These are phyloP conservation scores for Albugo candida DNA, from an alignment of 352 stramenopile species.

Conservation along the genomic window DNA sequence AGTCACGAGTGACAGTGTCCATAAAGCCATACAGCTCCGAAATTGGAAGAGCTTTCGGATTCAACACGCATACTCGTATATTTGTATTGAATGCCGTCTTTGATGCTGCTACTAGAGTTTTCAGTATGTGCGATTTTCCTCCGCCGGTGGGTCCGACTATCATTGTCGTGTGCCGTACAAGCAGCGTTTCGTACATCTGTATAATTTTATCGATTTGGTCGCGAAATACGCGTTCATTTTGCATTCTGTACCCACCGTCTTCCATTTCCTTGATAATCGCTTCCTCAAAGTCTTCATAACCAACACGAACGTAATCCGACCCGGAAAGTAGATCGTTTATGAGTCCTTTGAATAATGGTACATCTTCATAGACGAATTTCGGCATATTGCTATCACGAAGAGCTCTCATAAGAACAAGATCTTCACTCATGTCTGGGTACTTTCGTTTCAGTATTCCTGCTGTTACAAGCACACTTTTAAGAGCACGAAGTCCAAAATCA, in stretches of 20 bases:
- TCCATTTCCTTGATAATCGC: slow-evolving; percentile 77
- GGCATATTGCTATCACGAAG: slow-evolving; percentile 92
- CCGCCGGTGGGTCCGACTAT: slow-evolving; percentile 88
- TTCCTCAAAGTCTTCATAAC: slow-evolving; percentile 80
- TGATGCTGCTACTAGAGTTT: slow-evolving; percentile 72
- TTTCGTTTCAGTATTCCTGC: slow-evolving; percentile 84
- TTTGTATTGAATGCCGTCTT: slow-evolving; percentile 74
- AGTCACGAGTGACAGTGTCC: slow-evolving; percentile 90
- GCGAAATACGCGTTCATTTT: slow-evolving; percentile 45
- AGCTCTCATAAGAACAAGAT: slow-evolving; percentile 89
- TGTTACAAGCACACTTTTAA: slow-evolving; percentile 91
- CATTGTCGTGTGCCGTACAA: slow-evolving; percentile 91
- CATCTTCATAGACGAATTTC: slow-evolving; percentile 93
- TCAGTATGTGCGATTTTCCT: slow-evolving; percentile 84
- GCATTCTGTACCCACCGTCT: slow-evolving; percentile 61
- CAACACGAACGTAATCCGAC: slow-evolving; percentile 83
- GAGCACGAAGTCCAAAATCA: slow-evolving; percentile 85
- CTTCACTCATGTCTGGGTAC: slow-evolving; percentile 84
- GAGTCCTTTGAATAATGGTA: slow-evolving; percentile 85
- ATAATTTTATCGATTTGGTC: slow-evolving; percentile 94
- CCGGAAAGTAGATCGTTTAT: slow-evolving; percentile 91
- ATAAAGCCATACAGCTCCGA: slow-evolving; percentile 90
- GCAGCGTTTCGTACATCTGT: slow-evolving; percentile 93
- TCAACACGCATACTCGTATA: slow-evolving; percentile 87
- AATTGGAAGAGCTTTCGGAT: slow-evolving; percentile 87